Conservation (phyloP, 495 filamentous ascomycete species). For the Gamarada debralockiae region DNA sequence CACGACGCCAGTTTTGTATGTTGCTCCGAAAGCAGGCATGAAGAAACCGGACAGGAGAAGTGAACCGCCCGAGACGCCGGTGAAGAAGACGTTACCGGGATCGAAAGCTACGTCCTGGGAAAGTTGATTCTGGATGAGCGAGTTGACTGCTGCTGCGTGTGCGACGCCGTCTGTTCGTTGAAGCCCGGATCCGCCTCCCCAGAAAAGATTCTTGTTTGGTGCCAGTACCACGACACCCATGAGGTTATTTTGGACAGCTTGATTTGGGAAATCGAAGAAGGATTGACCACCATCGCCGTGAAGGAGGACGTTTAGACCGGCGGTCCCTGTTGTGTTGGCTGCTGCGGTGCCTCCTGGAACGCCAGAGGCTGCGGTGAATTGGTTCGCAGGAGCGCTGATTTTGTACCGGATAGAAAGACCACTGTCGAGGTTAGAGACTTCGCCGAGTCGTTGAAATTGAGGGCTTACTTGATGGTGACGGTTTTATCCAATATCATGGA, state of each 20-base stretch:
- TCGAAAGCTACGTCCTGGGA: slow-evolving; percentile 43
- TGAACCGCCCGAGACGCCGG: slow-evolving; percentile 42
- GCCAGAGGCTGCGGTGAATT: slow-evolving; percentile 37
- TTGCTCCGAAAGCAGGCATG: slow-evolving; percentile 41
- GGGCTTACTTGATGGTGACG: slow-evolving; percentile 39
- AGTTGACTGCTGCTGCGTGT: slow-evolving; percentile 41
- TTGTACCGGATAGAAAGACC: slow-evolving; percentile 43
- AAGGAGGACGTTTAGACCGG: slow-evolving; percentile 44
- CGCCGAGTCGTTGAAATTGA: neutral
- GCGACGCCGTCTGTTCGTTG: slow-evolving; percentile 45
- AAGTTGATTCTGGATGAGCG: slow-evolving; percentile 35
- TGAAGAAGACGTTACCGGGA: slow-evolving; percentile 38
- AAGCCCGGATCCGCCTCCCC: slow-evolving; percentile 44
- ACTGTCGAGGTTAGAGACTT: slow-evolving; percentile 22
- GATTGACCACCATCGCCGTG: slow-evolving; percentile 53
- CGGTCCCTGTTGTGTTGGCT: slow-evolving; percentile 27
- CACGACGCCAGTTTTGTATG: slow-evolving; percentile 37
- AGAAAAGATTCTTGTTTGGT: slow-evolving; percentile 46
- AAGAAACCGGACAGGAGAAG: slow-evolving; percentile 45
- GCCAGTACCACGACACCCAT: slow-evolving; percentile 45
- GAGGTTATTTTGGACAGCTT: slow-evolving; percentile 39
- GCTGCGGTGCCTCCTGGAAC: slow-evolving; percentile 32
- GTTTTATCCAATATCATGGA: slow-evolving; percentile 44
- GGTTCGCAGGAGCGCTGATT: slow-evolving; percentile 39
- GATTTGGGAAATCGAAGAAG: slow-evolving; percentile 54